phyloP scores from a whole-genome alignment of 192 early-diverging fungal genomes.

The Coemansia sp. region DNA sequence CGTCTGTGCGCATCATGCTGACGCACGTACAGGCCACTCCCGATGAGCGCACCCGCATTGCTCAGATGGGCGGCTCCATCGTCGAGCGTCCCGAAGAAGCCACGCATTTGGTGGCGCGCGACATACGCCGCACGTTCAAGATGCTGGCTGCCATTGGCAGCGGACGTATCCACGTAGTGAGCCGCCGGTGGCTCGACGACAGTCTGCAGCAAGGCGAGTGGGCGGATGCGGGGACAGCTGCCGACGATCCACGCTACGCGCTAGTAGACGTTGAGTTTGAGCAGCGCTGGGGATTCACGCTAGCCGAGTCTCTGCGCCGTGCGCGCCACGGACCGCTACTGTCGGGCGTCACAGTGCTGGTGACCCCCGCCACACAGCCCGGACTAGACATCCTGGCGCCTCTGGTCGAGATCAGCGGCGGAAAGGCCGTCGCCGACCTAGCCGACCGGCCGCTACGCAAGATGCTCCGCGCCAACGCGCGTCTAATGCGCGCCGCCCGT shows the following conservation, averaged over 20 bases:
- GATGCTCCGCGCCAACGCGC: slow-evolving; percentile 19
- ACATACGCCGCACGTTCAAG: slow-evolving; percentile 60
- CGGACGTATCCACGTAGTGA: slow-evolving; percentile 29
- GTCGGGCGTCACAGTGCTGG: slow-evolving; percentile 32
- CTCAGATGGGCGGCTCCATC: slow-evolving; percentile 53
- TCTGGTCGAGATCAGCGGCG: slow-evolving; percentile 38
- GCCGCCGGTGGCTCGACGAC: slow-evolving; percentile 32
- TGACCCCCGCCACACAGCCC: slow-evolving; percentile 31
- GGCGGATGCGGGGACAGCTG: neutral
- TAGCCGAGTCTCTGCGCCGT: slow-evolving; percentile 23
- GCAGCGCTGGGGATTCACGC: slow-evolving; percentile 18
- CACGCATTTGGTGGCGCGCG: slow-evolving; percentile 57
- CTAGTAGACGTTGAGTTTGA: slow-evolving; percentile 25
- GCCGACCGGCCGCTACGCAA: slow-evolving; percentile 6
- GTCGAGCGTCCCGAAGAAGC: slow-evolving; percentile 46
- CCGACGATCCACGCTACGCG: slow-evolving; percentile 10
- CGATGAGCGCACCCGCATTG: slow-evolving; percentile 42
- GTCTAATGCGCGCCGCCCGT: slow-evolving; percentile 2
- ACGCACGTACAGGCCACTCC: slow-evolving; percentile 36
- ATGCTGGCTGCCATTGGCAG: slow-evolving; percentile 40
- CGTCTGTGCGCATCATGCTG: slow-evolving; percentile 51
- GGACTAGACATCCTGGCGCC: slow-evolving; percentile 19
- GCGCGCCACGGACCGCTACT: slow-evolving; percentile 24
- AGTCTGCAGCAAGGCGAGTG: slow-evolving; percentile 30
- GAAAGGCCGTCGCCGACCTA: slow-evolving; percentile 28